phyloP scores from a whole-genome alignment of 805 yeast genomes.

The Pichia pseudocactophila region DNA sequence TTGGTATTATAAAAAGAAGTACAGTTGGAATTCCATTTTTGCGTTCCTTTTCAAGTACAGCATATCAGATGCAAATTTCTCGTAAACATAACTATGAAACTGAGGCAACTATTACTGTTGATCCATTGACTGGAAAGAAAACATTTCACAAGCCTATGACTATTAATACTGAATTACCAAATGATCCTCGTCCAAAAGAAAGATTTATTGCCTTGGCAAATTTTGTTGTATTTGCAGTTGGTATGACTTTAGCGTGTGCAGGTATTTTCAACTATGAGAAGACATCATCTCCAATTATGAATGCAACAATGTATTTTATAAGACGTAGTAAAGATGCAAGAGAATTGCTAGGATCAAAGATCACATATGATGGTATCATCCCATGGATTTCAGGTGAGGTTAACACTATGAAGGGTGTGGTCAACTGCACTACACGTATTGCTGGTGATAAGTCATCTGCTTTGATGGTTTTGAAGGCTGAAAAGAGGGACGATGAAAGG shows the following conservation, averaged over 20 bases:
- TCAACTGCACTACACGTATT: constrained; percentile 64
- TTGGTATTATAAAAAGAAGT: not conserved
- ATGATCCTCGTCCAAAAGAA: constrained; percentile 51
- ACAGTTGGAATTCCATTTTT: not conserved
- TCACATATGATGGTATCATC: constrained; percentile 60
- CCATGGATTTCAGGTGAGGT: constrained; percentile 89
- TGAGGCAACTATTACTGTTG: constrained; percentile 14
- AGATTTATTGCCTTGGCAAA: constrained; percentile 29
- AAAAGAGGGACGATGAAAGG: constrained; percentile 42
- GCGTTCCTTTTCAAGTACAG: constrained; percentile 2
- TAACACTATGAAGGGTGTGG: constrained; percentile 73
- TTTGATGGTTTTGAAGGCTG: constrained; percentile 61
- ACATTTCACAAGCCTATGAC: constrained; percentile 39
- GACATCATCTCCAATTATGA: constrained; percentile 78
- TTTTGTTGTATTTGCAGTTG: constrained; percentile 44
- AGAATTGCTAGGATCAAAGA: constrained; percentile 61
- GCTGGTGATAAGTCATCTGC: constrained; percentile 53
- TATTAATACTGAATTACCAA: constrained; percentile 75
- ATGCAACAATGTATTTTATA: constrained; percentile 76
- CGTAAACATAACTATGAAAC: constrained; percentile 17
- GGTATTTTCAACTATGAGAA: constrained; percentile 90
- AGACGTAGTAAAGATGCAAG: constrained; percentile 65
- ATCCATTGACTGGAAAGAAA: constrained; percentile 18
- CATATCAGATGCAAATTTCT: not conserved
- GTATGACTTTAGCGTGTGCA: constrained; percentile 46